These are phyloP conservation scores for Tolypocladium tropicale DNA, from an alignment of 2,329 filamentous ascomycete genomes.

Conservation along the genomic window DNA sequence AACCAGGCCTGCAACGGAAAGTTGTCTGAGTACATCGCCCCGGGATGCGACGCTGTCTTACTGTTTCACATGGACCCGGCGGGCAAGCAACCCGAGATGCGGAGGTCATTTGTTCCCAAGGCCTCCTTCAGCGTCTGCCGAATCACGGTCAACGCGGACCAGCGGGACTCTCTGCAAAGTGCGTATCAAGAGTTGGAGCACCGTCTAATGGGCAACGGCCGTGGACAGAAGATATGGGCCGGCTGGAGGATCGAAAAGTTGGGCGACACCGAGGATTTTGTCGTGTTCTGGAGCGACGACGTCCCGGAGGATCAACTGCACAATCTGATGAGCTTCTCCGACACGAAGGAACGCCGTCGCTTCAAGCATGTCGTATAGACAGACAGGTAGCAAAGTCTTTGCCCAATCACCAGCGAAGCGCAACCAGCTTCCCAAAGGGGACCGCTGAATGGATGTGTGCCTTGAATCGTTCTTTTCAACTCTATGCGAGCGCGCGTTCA, in stretches of 20 bases:
- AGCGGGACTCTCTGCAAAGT: slow-evolving; percentile 21
- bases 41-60: slow-evolving; percentile 19
- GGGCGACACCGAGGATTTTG: slow-evolving; percentile 22
- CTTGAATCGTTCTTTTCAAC: slow-evolving; percentile 25
- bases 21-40: slow-evolving; percentile 21
- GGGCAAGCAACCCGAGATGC: slow-evolving; percentile 11
- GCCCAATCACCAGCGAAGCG: not conserved
- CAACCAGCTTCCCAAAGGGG: not conserved
- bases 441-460: slow-evolving; percentile 8
- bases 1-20: slow-evolving; percentile 25
- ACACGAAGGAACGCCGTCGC: slow-evolving; percentile 10
- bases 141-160: slow-evolving; percentile 18
- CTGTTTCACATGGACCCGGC: slow-evolving; percentile 31
- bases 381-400: not conserved
- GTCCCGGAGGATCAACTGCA: slow-evolving; percentile 22
- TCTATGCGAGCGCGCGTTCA: slow-evolving; percentile 27
- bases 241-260: slow-evolving; percentile 33
- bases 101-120: slow-evolving; percentile 13
- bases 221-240: slow-evolving; percentile 21
- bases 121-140: slow-evolving; percentile 24
- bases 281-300: slow-evolving; percentile 28
- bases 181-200: slow-evolving; percentile 22
- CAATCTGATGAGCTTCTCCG: slow-evolving; percentile 11
- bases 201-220: slow-evolving; percentile 16
- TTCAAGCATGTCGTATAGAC: slow-evolving; percentile 14